phyloP scores from a whole-genome alignment of 2,329 filamentous ascomycete genomes.

The Sclerotinia nivalis region DNA sequence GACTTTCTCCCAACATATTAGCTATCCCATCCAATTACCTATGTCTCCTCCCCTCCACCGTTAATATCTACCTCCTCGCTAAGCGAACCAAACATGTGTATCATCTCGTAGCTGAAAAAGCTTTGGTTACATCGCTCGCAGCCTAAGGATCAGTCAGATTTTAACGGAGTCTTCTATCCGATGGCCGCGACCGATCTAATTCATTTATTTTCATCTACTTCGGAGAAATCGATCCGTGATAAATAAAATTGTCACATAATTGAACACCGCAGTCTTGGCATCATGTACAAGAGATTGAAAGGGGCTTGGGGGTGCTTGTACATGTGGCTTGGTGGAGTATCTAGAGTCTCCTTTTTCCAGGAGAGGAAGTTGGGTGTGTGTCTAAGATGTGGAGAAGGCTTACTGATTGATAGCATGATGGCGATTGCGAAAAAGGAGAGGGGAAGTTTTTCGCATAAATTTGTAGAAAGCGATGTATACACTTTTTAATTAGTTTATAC shows the following conservation, averaged over 20 bases:
- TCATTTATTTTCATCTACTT: background rate
- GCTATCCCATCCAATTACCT: too few species aligned
- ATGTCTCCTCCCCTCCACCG: background rate
- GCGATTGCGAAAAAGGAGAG: background rate
- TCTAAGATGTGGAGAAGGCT: background rate
- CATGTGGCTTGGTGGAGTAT: background rate
- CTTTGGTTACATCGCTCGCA: slow-evolving; percentile 1
- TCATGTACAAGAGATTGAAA: background rate
- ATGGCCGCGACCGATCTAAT: background rate
- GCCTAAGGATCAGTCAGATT: background rate
- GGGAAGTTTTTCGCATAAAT: background rate
- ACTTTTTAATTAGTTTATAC: background rate
- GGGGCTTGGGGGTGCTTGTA: background rate
- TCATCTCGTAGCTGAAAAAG: background rate
- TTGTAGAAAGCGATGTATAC: background rate
- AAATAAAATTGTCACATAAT: background rate
- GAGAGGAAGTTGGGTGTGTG: slow-evolving; percentile 1
- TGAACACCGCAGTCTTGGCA: background rate
- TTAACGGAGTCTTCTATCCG: background rate
- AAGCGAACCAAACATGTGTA: background rate
- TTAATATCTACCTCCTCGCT: too few species aligned
- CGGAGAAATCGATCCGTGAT: background rate
- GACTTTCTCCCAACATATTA: too few species aligned
- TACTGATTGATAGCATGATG: background rate
- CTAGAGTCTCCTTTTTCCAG: background rate